A percentile compares a stretch with the other conserved stretches of the same genome.
Conservation (phyloP, 257 asterid genomes). For the Salvia rosmarinus region DNA sequence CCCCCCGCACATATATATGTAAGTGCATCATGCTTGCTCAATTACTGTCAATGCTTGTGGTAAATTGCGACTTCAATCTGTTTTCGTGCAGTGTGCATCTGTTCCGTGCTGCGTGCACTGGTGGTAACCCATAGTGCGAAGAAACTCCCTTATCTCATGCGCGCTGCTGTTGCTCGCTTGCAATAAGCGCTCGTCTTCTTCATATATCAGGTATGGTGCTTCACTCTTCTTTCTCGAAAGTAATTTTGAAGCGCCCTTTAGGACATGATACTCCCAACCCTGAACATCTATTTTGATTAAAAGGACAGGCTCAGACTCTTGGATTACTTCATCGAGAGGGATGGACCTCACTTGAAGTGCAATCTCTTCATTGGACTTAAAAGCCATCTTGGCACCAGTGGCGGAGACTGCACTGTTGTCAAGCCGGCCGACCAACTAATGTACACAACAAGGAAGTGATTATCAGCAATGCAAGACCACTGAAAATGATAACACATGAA, state of each 20-base stretch:
- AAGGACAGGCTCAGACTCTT: conserved; percentile 68
- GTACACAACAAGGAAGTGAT: conserved; percentile 15
- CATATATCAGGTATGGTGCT: conserved; percentile 93
- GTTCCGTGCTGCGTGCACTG: conserved; percentile 79
- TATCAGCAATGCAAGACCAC: background rate
- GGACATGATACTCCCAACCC: conserved; percentile 99
- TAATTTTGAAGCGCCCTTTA: conserved; percentile 82
- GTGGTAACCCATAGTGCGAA: conserved; percentile 66
- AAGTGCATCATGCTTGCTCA: conserved; percentile 13
- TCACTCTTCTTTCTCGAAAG: conserved; percentile 80
- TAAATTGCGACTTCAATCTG: conserved; percentile 44
- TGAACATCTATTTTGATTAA: conserved; percentile 93
- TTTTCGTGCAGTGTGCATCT: conserved; percentile 95
- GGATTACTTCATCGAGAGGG: conserved; percentile 75
- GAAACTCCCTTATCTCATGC: conserved; percentile 75
- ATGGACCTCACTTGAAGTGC: conserved; percentile 77
- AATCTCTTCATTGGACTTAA: conserved; percentile 90
- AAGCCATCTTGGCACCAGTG: conserved; percentile 90
- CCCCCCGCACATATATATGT: conserved; percentile 12
- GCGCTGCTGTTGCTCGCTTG: conserved; percentile 95
- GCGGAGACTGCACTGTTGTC: conserved; percentile 98
- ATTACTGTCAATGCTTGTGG: conserved; percentile 15
- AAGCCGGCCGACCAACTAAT: conserved; percentile 90
- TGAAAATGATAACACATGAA: background rate
- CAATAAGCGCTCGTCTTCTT: conserved; percentile 90